These are phyloP conservation scores for Parathielavia appendiculata DNA, from an alignment of 495 filamentous ascomycete genomes.

Conservation along the genomic window DNA sequence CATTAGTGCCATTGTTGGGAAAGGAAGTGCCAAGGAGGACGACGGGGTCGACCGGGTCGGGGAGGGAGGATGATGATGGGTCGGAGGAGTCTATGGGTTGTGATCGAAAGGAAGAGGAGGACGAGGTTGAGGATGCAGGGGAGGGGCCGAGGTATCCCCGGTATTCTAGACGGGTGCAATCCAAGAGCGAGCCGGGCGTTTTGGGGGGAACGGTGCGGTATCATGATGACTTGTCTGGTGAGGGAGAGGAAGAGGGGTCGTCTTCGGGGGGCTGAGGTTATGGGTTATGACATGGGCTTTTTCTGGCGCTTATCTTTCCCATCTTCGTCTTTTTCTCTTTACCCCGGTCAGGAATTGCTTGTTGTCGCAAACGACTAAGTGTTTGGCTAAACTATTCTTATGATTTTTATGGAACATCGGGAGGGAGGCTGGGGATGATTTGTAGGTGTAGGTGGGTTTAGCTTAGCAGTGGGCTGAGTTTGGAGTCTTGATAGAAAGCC, in stretches of 20 bases:
- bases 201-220: not conserved
- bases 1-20: not conserved
- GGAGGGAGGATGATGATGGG: not conserved
- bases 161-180: slow-evolving; percentile 31
- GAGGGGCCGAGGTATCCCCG: slow-evolving; percentile 22
- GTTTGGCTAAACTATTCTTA: no score
- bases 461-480: not conserved
- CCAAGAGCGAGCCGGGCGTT: slow-evolving; percentile 32
- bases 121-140: not conserved
- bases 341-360: no score
- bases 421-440: no score
- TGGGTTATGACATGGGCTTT: no score
- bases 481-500: not conserved
- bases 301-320: no score
- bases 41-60: not conserved
- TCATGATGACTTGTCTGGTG: not conserved
- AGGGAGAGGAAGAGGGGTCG: not conserved
- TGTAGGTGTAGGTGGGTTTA: not conserved
- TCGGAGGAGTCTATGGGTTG: not conserved
- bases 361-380: no score
- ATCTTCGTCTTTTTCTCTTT: no score
- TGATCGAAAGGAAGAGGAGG: not conserved
- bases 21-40: not conserved
- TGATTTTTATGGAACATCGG: no score
- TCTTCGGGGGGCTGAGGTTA: not conserved